Evolutionary conservation across 345 rosid genomes (phyloP).

Genomic region (Hirschfeldia incana): DNA sequence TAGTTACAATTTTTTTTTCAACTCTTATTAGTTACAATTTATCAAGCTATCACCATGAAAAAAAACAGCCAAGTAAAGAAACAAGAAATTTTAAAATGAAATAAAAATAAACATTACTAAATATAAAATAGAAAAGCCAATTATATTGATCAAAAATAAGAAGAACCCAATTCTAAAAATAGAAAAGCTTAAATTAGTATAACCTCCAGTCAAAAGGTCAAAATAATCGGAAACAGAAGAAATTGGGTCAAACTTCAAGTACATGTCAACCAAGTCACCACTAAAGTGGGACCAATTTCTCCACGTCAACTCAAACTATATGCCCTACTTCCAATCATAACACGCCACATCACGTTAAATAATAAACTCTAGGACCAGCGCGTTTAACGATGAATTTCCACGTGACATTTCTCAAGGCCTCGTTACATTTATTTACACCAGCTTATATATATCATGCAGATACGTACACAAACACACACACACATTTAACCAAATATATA

Average conservation of each 20-base stretch:
- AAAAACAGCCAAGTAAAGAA: slow-evolving; percentile 11
- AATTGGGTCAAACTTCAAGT: slow-evolving; percentile 37
- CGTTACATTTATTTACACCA: neutral
- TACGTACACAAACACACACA: slow-evolving; percentile 26
- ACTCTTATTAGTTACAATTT: no score
- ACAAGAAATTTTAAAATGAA: neutral
- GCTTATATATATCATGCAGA: neutral
- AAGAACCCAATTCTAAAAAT: slow-evolving; percentile 25
- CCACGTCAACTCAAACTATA: slow-evolving; percentile 32
- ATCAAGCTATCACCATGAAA: neutral
- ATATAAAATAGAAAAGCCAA: slow-evolving; percentile 24
- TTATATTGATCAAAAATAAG: slow-evolving; percentile 1
- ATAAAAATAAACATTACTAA: neutral
- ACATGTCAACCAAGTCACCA: slow-evolving; percentile 39
- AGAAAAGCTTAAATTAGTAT: slow-evolving; percentile 33
- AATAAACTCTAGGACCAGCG: slow-evolving; percentile 38
- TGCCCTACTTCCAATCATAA: neutral
- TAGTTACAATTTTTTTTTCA: no score
- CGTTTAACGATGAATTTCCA: slow-evolving; percentile 31
- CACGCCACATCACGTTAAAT: slow-evolving; percentile 19
- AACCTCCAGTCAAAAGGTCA: slow-evolving; percentile 33
- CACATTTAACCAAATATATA: slow-evolving; percentile 28
- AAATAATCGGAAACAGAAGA: slow-evolving; percentile 13
- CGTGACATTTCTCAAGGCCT: slow-evolving; percentile 15
- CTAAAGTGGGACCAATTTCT: slow-evolving; percentile 31